These are phyloP conservation scores for Mycena polygramma DNA, from an alignment of 768 basidiomycete genomes.

Conservation along the genomic window DNA sequence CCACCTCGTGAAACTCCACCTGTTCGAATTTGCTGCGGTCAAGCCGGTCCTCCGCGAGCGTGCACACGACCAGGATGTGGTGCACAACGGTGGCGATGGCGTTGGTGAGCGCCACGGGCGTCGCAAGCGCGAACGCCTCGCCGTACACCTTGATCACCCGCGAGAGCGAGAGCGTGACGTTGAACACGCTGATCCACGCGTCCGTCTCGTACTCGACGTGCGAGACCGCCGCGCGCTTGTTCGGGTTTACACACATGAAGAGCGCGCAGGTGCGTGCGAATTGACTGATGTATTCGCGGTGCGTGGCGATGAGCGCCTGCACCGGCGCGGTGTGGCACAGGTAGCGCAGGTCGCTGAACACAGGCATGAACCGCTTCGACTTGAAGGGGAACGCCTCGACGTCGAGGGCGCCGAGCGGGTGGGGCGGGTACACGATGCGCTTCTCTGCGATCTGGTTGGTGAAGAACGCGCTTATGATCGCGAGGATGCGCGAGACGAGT, in stretches of 20 bases:
- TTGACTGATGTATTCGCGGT: slow-evolving; percentile 74
- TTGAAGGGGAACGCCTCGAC: slow-evolving; percentile 91
- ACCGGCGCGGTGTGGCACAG: slow-evolving; percentile 86
- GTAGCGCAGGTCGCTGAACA: slow-evolving; percentile 92
- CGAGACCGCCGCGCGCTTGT: slow-evolving; percentile 81
- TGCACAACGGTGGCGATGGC: slow-evolving; percentile 79
- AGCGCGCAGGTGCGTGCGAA: slow-evolving; percentile 86
- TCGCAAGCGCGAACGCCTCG: slow-evolving; percentile 78
- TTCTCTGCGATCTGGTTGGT: slow-evolving; percentile 89
- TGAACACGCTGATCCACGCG: slow-evolving; percentile 97
- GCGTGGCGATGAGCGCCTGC: slow-evolving; percentile 80
- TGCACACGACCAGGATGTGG: slow-evolving; percentile 80
- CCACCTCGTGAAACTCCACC: slow-evolving; percentile 74
- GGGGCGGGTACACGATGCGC: slow-evolving; percentile 66
- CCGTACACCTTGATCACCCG: slow-evolving; percentile 92
- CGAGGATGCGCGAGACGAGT: slow-evolving; percentile 81
- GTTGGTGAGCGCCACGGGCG: slow-evolving; percentile 68
- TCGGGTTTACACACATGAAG: slow-evolving; percentile 95
- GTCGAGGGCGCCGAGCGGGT: slow-evolving; percentile 59
- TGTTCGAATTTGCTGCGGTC: slow-evolving; percentile 76
- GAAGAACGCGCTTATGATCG: slow-evolving; percentile 92
- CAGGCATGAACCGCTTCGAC: slow-evolving; percentile 95
- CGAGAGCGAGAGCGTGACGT: slow-evolving; percentile 91
- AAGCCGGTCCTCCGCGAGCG: slow-evolving; percentile 72
- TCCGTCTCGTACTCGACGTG: slow-evolving; percentile 98